Base-by-base conservation (phyloP, 2,329 filamentous ascomycete genomes). In the Ophiostoma australiae region DNA sequence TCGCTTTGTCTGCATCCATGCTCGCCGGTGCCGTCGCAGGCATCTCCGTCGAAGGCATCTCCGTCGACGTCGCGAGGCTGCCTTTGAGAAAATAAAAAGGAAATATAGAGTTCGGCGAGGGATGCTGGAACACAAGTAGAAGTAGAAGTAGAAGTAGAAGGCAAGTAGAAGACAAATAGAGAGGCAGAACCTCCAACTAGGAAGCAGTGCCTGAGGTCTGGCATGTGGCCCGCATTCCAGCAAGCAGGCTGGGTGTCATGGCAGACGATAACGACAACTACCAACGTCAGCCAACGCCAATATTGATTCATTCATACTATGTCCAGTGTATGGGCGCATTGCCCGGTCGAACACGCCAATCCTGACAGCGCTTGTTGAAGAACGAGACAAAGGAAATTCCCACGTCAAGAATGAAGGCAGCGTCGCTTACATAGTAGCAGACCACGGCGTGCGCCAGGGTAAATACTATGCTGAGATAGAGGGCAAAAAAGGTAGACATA, bases 221-320 rank as follows among this genome's bases (percentile, higher is more conserved):
- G n/a, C 10, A 63, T 63, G 58, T 63, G 58, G 58, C 58, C 58
- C 58, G 58, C 58, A 63, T 63, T 63, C 27, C 58, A 63, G 27
- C 58, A n/a, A 33, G 58, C 27, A 33, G 58, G 27, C 27, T 41
- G 35, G 31, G 27, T 61, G 55, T 27, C 27, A 33, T 3, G 11
- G 10, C 27, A 63, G 27, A 63, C 27, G 31, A 61, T 8, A 61
- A 33, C 27, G 11, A 11, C n/a, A 17, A 15, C 13, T 31, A 48
- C 44, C 17, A 48, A 48, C 52, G 23, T 27, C 52, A 58, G 17
- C 48, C 2, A 23, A 17, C 44, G 17, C 4, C 44, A 48, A 58
- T 58, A 58, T 55, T 55, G 48, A n/a, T 15, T 15, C 13, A 27
- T 23, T 27, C n/a, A n/a, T n/a, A n/a, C n/a, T n/a, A n/a, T n/a